Conservation (phyloP, 441 rosid genomes). For the Adansonia grandidieri region DNA sequence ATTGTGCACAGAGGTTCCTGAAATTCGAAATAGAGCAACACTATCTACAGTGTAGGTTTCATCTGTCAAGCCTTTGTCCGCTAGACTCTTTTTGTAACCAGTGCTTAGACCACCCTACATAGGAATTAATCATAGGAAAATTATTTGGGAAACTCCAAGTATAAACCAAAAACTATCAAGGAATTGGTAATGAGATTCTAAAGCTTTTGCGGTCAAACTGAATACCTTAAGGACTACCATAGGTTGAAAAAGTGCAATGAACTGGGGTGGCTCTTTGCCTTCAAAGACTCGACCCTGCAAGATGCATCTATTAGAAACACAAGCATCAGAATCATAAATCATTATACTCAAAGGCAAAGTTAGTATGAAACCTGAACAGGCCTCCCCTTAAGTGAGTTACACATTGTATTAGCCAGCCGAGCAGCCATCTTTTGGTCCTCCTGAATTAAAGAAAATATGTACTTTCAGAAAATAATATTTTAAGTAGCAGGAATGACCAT, state of each 20-base stretch:
- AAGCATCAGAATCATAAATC: slow-evolving; percentile 27
- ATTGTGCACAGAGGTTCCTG: slow-evolving; percentile 82
- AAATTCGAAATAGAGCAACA: slow-evolving; percentile 79
- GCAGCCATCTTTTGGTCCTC: slow-evolving; percentile 85
- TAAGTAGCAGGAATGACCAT: slow-evolving; percentile 11
- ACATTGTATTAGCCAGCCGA: slow-evolving; percentile 74
- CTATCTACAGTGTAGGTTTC: slow-evolving; percentile 76
- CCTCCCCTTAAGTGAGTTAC: slow-evolving; percentile 87
- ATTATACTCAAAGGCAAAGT: slow-evolving; percentile 23
- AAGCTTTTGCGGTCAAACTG: slow-evolving; percentile 22
- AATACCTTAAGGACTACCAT: slow-evolving; percentile 92
- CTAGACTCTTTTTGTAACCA: slow-evolving; percentile 68
- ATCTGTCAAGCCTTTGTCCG: slow-evolving; percentile 67
- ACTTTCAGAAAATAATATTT: not conserved
- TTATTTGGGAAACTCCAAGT: slow-evolving; percentile 18
- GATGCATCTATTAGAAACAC: slow-evolving; percentile 36
- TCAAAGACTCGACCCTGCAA: slow-evolving; percentile 85
- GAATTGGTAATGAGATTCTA: slow-evolving; percentile 16
- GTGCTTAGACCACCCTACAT: slow-evolving; percentile 92
- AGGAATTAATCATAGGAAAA: slow-evolving; percentile 31
- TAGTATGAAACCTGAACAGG: slow-evolving; percentile 78
- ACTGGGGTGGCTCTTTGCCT: slow-evolving; percentile 97
- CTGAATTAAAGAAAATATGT: slow-evolving; percentile 46
- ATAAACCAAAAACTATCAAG: slow-evolving; percentile 21
- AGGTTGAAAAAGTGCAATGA: slow-evolving; percentile 92